A percentile compares a stretch with the other conserved stretches of the same genome.
These are phyloP conservation scores for Phialophora chinensis DNA, from an alignment of 2,329 filamentous ascomycete species.

Conservation along the genomic window DNA sequence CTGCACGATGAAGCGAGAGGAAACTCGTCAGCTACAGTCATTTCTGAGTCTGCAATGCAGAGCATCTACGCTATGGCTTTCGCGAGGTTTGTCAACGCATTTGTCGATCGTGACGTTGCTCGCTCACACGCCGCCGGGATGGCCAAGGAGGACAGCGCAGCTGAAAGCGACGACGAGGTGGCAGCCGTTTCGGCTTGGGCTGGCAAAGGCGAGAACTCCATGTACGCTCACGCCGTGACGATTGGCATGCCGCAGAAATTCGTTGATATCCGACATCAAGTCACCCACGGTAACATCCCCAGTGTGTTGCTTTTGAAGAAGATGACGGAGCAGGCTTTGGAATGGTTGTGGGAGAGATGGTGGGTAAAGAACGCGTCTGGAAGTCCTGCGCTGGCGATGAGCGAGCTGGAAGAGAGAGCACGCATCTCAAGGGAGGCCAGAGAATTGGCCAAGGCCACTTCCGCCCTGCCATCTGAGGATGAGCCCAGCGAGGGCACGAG, in stretches of 20 bases:
- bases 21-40: conserved; percentile 9
- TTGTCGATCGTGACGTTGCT: conserved; percentile 40
- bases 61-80: conserved; percentile 41
- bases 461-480: background rate
- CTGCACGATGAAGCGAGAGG: conserved; percentile 34
- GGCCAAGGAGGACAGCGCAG: conserved; percentile 17
- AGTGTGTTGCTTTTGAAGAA: conserved; percentile 69
- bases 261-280: conserved; percentile 81
- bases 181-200: background rate
- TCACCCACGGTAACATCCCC: conserved; percentile 80
- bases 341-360: conserved; percentile 72
- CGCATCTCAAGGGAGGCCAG: conserved; percentile 22
- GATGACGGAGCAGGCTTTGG: conserved; percentile 68
- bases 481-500: background rate
- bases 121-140: conserved; percentile 31
- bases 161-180: conserved; percentile 16
- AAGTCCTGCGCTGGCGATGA: conserved; percentile 27
- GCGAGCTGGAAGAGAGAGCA: conserved; percentile 29
- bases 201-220: conserved; percentile 37
- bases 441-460: background rate
- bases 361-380: conserved; percentile 37
- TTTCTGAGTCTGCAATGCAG: conserved; percentile 37
- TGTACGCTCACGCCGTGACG: conserved; percentile 39
- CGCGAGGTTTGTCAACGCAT: conserved; percentile 40
- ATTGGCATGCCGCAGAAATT: conserved; percentile 61